Percentiles rank a stretch among this genome's conserved stretches.
phyloP scores from a whole-genome alignment of 768 basidiomycete genomes.

The Grammothele lineata region DNA sequence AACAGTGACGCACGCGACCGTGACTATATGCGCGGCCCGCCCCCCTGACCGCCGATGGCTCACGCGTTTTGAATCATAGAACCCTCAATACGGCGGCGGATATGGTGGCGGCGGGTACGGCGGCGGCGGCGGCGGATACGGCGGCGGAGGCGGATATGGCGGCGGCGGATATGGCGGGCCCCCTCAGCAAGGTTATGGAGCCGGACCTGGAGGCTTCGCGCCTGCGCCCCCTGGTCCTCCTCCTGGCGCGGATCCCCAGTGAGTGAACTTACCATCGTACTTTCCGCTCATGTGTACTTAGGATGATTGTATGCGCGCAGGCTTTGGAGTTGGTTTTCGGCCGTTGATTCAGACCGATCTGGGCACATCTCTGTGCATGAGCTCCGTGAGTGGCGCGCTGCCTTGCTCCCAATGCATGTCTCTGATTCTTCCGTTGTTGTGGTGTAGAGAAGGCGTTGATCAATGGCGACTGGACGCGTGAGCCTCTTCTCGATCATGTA shows the following conservation, averaged over 20 bases:
- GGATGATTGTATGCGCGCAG: slow-evolving; percentile 30
- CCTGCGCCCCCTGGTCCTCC: slow-evolving; percentile 40
- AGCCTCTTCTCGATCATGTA: slow-evolving; percentile 27
- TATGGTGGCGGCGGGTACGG: slow-evolving; percentile 13
- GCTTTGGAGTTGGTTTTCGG: slow-evolving; percentile 67
- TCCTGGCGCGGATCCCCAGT: slow-evolving; percentile 76
- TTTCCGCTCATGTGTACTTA: too few relatives aligned
- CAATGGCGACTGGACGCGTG: slow-evolving; percentile 75
- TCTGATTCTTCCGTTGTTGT: background rate
- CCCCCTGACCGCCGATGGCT: too few relatives aligned
- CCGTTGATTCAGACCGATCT: slow-evolving; percentile 68
- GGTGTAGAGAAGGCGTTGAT: slow-evolving; percentile 43
- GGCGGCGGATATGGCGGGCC: slow-evolving; percentile 1
- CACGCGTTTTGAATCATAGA: too few relatives aligned
- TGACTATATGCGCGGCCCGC: too few relatives aligned
- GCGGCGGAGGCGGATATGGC: slow-evolving; percentile 15
- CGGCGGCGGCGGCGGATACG: slow-evolving; percentile 26
- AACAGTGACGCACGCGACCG: too few relatives aligned
- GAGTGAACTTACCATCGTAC: slow-evolving; percentile 23
- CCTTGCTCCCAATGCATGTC: too few relatives aligned
- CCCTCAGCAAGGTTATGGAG: slow-evolving; percentile 13
- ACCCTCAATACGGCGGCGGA: slow-evolving; percentile 1
- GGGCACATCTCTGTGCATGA: slow-evolving; percentile 62
- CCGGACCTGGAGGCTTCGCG: slow-evolving; percentile 24
- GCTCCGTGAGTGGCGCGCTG: slow-evolving; percentile 47